Evolutionary conservation across 2,329 filamentous ascomycete species (phyloP).

Genomic region (Penicillium sp.): DNA sequence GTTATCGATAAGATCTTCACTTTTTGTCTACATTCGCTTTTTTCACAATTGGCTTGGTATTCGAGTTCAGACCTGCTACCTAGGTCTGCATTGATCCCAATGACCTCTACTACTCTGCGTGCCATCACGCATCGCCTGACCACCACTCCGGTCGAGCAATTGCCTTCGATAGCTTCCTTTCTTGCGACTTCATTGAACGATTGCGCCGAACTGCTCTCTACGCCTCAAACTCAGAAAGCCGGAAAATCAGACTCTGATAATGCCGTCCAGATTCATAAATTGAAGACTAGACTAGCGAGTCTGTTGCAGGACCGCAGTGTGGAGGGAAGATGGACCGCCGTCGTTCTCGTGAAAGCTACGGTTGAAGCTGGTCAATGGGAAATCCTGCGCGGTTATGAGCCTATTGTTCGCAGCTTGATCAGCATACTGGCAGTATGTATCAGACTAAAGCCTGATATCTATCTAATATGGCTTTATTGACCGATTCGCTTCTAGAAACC

Average conservation of each 20-base stretch:
- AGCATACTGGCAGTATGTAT: conserved; percentile 66
- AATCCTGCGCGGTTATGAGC: conserved; percentile 67
- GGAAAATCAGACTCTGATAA: conserved; percentile 64
- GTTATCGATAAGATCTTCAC: conserved; percentile 16
- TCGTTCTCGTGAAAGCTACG: conserved; percentile 74
- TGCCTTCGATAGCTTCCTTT: conserved; percentile 70
- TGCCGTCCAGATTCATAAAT: conserved; percentile 72
- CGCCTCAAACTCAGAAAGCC: conserved; percentile 57
- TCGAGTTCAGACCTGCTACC: background rate
- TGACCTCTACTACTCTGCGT: conserved; percentile 40
- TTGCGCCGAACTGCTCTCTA: conserved; percentile 62
- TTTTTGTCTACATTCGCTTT: background rate
- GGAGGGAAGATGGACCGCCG: conserved; percentile 74
- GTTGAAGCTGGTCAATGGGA: conserved; percentile 85
- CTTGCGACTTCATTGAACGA: conserved; percentile 59
- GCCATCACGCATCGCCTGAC: conserved; percentile 57
- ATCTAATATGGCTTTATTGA: conserved; percentile 1
- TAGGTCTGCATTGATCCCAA: conserved; percentile 1
- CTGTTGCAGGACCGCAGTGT: conserved; percentile 73
- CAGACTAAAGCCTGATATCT: background rate
- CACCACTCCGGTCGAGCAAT: conserved; percentile 67
- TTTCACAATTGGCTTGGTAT: background rate
- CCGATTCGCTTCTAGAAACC: conserved; percentile 59
- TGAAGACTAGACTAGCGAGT: conserved; percentile 74
- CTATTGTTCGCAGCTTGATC: conserved; percentile 76